A percentile compares a stretch with the other conserved stretches of the same genome.
Evolutionary conservation across 345 rosid species (phyloP).

Genomic region (Corchorus capsularis): DNA sequence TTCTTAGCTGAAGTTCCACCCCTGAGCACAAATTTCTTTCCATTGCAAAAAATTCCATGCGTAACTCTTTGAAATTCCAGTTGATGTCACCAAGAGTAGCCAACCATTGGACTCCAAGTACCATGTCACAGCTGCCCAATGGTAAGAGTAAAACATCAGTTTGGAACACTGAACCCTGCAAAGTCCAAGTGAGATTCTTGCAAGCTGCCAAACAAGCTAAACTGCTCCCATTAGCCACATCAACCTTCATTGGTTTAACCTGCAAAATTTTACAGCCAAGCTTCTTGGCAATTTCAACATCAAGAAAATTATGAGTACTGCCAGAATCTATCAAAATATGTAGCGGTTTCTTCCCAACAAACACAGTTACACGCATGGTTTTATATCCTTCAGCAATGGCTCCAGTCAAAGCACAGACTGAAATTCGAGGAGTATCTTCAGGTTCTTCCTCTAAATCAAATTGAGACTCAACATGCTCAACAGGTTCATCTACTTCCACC

Average conservation of each 20-base stretch:
- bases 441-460: neutral
- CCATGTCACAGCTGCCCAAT: neutral
- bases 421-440: neutral
- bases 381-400: neutral
- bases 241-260: neutral
- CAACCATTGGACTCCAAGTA: neutral
- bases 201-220: neutral
- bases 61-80: neutral
- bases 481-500: neutral
- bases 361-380: neutral
- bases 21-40: neutral
- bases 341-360: neutral
- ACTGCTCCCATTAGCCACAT: neutral
- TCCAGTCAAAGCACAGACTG: neutral
- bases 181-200: neutral
- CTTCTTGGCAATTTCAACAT: neutral
- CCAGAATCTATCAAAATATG: neutral
- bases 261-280: neutral
- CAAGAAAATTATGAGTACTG: neutral
- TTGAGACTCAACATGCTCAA: rapidly evolving
- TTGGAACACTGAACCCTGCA: rapidly evolving
- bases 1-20: neutral
- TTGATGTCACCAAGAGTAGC: neutral
- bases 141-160: neutral
- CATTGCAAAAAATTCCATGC: neutral